These are phyloP conservation scores for Papiliotrema fonsecae DNA, from an alignment of 1,284 basidiomycete genomes.

Conservation along the genomic window DNA sequence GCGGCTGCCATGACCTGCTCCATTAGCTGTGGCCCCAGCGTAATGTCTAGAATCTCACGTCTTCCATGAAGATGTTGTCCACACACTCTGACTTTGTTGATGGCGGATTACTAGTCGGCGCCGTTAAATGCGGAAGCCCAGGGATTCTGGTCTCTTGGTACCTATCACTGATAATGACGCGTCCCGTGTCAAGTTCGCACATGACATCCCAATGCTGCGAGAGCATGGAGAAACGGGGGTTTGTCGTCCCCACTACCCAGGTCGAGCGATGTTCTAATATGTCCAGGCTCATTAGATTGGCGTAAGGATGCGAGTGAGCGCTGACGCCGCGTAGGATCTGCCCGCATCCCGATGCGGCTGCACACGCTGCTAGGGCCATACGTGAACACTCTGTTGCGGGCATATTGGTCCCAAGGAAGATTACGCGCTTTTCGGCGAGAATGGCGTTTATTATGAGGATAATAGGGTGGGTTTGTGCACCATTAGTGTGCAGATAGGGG, in stretches of 20 bases:
- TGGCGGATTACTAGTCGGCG: conserved; percentile 10
- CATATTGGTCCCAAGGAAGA: conserved; percentile 84
- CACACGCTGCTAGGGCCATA: conserved; percentile 88
- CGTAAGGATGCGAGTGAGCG: conserved; percentile 87
- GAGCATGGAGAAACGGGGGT: conserved; percentile 86
- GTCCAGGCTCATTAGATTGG: conserved; percentile 79
- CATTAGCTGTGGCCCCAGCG: no score
- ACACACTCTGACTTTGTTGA: conserved; percentile 59
- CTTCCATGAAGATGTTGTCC: conserved; percentile 86
- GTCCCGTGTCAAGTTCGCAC: conserved; percentile 80
- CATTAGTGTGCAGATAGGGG: conserved; percentile 88
- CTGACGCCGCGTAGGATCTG: conserved; percentile 76
- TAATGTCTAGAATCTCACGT: conserved; percentile 52
- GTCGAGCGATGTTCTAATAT: conserved; percentile 82
- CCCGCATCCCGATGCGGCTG: conserved; percentile 84
- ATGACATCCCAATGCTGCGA: conserved; percentile 82
- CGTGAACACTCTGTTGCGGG: no score
- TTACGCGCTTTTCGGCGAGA: conserved; percentile 84
- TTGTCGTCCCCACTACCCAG: conserved; percentile 93
- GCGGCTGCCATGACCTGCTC: conserved; percentile 51
- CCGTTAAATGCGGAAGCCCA: conserved; percentile 9
- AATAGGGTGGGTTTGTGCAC: conserved; percentile 83
- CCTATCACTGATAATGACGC: conserved; percentile 73
- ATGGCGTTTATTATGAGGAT: conserved; percentile 94
- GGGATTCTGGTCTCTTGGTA: no score